Evolutionary conservation across 2,329 filamentous ascomycete genomes (phyloP).

Genomic region (Aspergillus amoenus): DNA sequence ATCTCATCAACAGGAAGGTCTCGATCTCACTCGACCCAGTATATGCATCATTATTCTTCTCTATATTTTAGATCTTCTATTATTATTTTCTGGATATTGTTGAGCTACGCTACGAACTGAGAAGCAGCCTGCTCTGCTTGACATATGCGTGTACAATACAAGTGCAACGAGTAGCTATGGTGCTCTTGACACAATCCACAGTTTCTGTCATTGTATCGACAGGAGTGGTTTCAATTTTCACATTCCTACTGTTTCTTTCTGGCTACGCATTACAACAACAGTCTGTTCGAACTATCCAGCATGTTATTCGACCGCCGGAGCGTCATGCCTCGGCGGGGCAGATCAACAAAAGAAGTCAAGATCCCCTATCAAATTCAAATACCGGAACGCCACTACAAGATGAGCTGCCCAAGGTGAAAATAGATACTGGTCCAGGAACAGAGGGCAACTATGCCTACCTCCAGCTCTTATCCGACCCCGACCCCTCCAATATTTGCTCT

Average conservation of each 20-base stretch:
- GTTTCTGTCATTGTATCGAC: conserved; percentile 46
- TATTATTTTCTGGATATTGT: not conserved
- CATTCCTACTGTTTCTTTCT: conserved; percentile 77
- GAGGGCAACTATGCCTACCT: conserved; percentile 42
- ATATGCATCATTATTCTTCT: not conserved
- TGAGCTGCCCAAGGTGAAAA: not conserved
- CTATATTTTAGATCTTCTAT: not conserved
- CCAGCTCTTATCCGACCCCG: conserved; percentile 43
- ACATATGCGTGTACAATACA: not conserved
- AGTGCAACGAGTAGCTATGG: conserved; percentile 36
- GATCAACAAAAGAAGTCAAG: conserved; percentile 24
- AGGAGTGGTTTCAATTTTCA: conserved; percentile 68
- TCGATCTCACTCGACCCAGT: not conserved
- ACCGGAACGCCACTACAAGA: not conserved
- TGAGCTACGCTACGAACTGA: not conserved
- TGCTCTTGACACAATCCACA: conserved; percentile 46
- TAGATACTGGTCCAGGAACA: not conserved
- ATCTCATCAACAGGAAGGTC: not conserved
- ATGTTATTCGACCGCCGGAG: conserved; percentile 56
- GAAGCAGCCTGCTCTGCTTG: not conserved
- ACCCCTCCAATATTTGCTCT: conserved; percentile 47
- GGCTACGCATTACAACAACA: conserved; percentile 87
- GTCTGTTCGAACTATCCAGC: conserved; percentile 74
- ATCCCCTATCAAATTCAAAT: conserved; percentile 12
- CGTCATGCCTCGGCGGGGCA: conserved; percentile 7